phyloP scores from a whole-genome alignment of 192 early-diverging fungal genomes.

The Phlyctochytrium bullatum region DNA sequence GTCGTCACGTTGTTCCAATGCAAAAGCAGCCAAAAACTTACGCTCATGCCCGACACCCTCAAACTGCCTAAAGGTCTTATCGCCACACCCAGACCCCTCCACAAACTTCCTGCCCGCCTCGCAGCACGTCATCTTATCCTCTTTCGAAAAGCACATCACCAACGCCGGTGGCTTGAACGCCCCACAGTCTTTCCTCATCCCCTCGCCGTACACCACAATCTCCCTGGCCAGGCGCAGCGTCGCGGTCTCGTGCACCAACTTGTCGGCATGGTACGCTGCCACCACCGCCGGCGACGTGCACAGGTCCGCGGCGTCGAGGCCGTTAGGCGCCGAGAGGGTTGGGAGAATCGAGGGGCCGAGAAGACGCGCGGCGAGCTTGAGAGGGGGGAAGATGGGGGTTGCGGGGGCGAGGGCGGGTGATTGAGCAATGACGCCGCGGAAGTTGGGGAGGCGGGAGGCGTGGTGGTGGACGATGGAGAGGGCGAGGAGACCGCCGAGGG shows the following conservation, averaged over 20 bases:
- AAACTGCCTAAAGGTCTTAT: slow-evolving; percentile 16
- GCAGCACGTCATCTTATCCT: slow-evolving; percentile 9
- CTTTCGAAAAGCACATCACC: slow-evolving; percentile 14
- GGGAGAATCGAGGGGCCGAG: slow-evolving; percentile 11
- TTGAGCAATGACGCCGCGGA: slow-evolving; percentile 24
- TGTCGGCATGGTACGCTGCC: slow-evolving; percentile 11
- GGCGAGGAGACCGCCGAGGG: slow-evolving; percentile 37
- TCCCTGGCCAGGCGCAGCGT: slow-evolving; percentile 10
- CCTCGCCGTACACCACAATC: slow-evolving; percentile 2
- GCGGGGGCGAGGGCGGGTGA: slow-evolving; percentile 16
- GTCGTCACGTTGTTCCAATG: not conserved
- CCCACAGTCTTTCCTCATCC: not conserved
- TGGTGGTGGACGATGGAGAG: slow-evolving; percentile 22
- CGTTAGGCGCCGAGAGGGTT: slow-evolving; percentile 8
- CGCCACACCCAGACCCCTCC: not conserved
- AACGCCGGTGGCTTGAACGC: slow-evolving; percentile 11
- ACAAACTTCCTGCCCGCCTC: slow-evolving; percentile 8
- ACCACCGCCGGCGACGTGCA: slow-evolving; percentile 12
- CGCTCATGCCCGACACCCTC: slow-evolving; percentile 18
- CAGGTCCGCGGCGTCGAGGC: slow-evolving; percentile 11
- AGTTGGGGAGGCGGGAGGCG: slow-evolving; percentile 11
- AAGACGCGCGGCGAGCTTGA: not conserved
- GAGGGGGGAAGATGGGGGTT: not conserved
- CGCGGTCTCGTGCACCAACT: slow-evolving; percentile 11
- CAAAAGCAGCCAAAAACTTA: slow-evolving; percentile 9